A percentile compares a stretch with the other conserved stretches of the same genome.
Conservation (phyloP, 2,329 filamentous ascomycete species). For the Fusarium drepaniforme region DNA sequence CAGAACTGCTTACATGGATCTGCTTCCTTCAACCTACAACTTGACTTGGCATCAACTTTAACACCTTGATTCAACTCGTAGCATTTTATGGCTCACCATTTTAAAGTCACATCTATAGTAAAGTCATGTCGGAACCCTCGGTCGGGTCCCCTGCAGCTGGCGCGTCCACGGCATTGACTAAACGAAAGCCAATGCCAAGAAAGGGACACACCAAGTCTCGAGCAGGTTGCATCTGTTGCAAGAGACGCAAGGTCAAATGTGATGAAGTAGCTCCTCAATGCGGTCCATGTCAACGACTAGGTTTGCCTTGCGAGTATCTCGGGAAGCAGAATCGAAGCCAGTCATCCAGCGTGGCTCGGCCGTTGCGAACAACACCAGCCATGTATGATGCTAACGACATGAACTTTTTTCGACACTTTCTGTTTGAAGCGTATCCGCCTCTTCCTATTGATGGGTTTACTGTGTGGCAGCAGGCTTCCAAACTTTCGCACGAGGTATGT, state of each 20-base stretch:
- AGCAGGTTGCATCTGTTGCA: conserved; percentile 49
- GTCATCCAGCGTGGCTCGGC: conserved; percentile 14
- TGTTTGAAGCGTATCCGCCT: conserved; percentile 58
- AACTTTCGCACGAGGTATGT: conserved; percentile 52
- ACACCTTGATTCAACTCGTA: not conserved
- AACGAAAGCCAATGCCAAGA: conserved; percentile 48
- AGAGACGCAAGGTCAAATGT: conserved; percentile 60
- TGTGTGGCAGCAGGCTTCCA: conserved; percentile 53
- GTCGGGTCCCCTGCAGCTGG: not conserved
- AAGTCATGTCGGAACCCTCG: conserved; percentile 8
- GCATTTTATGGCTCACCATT: not conserved
- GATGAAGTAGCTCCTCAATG: conserved; percentile 52
- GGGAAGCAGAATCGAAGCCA: conserved; percentile 8
- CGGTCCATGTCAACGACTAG: conserved; percentile 50
- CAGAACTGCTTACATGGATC: conserved; percentile 20
- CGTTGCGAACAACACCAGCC: conserved; percentile 34
- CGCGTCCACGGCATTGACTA: conserved; percentile 15
- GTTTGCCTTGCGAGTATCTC: conserved; percentile 51
- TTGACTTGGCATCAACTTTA: not conserved
- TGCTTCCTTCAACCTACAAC: not conserved
- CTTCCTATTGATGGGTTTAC: conserved; percentile 51
- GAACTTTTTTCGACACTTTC: conserved; percentile 66
- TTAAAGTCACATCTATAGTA: not conserved
- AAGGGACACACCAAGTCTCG: conserved; percentile 52
- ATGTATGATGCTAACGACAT: conserved; percentile 59